These are phyloP conservation scores for Xylaria multiplex DNA, from an alignment of 2,329 filamentous ascomycete genomes.

Conservation along the genomic window DNA sequence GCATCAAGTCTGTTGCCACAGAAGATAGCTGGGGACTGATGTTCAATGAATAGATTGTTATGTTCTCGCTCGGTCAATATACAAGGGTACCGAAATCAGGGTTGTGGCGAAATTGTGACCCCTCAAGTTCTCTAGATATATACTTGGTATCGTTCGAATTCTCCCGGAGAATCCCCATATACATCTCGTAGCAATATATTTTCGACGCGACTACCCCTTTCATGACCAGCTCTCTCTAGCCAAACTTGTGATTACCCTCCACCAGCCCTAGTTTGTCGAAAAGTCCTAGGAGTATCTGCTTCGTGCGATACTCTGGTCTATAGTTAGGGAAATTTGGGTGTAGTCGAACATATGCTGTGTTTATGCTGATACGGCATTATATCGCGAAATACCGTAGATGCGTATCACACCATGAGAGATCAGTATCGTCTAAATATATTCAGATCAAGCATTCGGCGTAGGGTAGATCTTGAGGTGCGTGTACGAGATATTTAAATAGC, in stretches of 20 bases:
- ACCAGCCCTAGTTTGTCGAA: not conserved
- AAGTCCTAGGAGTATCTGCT: not conserved
- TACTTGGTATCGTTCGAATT: not conserved
- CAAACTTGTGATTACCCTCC: not conserved
- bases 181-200: not conserved
- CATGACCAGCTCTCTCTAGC: too few species aligned
- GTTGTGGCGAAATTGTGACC: too few species aligned
- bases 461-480: not conserved
- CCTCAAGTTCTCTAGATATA: constrained; percentile 2
- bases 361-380: too few species aligned
- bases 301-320: not conserved
- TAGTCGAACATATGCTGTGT: too few species aligned
- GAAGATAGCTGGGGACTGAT: not conserved
- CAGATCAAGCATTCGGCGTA: not conserved
- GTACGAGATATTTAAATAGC: not conserved
- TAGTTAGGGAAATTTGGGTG: not conserved
- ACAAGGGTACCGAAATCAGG: not conserved
- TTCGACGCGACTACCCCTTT: too few species aligned
- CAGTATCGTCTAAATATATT: not conserved
- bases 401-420: too few species aligned
- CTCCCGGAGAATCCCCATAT: not conserved
- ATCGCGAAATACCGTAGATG: too few species aligned
- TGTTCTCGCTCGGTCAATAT: too few species aligned
- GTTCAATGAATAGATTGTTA: not conserved
- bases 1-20: not conserved